Percentiles rank a stretch among this genome's conserved stretches.
phyloP scores from a whole-genome alignment of 2,329 filamentous ascomycete species.

The Eurotiales sp. region DNA sequence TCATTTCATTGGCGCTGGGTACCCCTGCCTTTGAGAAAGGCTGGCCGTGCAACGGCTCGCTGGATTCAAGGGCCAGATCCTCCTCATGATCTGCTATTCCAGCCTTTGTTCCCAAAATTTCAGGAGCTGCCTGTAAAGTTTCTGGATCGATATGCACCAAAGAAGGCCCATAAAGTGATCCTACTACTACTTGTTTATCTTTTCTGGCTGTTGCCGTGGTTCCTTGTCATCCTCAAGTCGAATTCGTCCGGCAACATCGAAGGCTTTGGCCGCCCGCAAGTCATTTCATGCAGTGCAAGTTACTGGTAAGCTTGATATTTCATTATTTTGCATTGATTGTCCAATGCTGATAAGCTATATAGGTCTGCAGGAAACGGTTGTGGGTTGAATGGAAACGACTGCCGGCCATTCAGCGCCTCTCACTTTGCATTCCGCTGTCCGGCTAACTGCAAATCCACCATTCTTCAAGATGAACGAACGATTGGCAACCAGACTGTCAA shows the following conservation, averaged over 20 bases:
- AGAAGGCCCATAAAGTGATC: constrained; percentile 42
- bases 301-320: constrained; percentile 40
- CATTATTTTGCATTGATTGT: not conserved
- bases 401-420: constrained; percentile 52
- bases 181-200: constrained; percentile 43
- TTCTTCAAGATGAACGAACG: constrained; percentile 48
- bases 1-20: constrained; percentile 48
- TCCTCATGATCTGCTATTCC: constrained; percentile 43
- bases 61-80: constrained; percentile 49
- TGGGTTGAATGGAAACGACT: constrained; percentile 54
- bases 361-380: constrained; percentile 46
- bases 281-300: constrained; percentile 44
- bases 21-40: constrained; percentile 43
- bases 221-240: constrained; percentile 43
- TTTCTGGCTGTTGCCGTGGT: constrained; percentile 47
- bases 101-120: constrained; percentile 43
- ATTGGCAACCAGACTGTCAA: constrained; percentile 51
- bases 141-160: constrained; percentile 43
- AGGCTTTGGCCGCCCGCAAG: constrained; percentile 44
- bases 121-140: constrained; percentile 45
- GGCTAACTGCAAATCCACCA: constrained; percentile 48
- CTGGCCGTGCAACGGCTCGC: constrained; percentile 37
- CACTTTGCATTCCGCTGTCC: constrained; percentile 54
- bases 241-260: constrained; percentile 46
- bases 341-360: not conserved